Evolutionary conservation across 345 rosid species (phyloP), one percentile per base, ranked within the genome.

Genomic region (Corchorus capsularis): DNA sequence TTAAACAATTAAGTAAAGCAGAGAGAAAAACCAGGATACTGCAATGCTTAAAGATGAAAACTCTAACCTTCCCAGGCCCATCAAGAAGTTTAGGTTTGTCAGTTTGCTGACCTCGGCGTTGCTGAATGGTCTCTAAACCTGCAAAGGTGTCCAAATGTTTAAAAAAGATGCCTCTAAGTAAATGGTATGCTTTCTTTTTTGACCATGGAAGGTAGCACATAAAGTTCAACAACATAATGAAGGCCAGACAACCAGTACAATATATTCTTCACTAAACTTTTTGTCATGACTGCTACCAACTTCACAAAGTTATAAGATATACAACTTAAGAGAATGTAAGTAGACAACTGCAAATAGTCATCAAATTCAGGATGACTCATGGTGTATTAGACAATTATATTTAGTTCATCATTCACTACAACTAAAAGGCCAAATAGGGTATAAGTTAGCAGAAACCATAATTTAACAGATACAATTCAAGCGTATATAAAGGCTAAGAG

Each of bases 11-110:
- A 53, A 53, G 20, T 8, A 62, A 20, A 74, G 41, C 35, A 35
- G 10, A 47, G 6, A 70, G 49, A 20, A 22, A 46, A 39, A 53
- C 32, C 75, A 53, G 70, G 27, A 9, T 15, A 20, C 19, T 3
- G 17, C 46, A 16, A 16, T 43, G 19, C 27, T 14, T 20, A 74
- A 52, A 45, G 67, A 50, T 52, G 64, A 71, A 63, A 12, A 64
- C 16, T 75, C 87, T 67, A 67, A 93, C 99, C 94, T 95, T 95
- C 49, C 99, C 98, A 67, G 99, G 99, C 20, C 99, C 98, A 64
- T 88, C 82, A 43, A 95, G 89, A 77, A 93, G 96, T 80, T 84
- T 49, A 27, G 97, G 98, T 64, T 93, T 93, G 64, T 89, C 88
- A 0, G 93, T 95, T 80, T 79, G 81, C 84, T 83, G 89, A 84